Evolutionary conservation across 352 stramenopile species (phyloP).

Genomic region (Phytophthora megakarya): DNA sequence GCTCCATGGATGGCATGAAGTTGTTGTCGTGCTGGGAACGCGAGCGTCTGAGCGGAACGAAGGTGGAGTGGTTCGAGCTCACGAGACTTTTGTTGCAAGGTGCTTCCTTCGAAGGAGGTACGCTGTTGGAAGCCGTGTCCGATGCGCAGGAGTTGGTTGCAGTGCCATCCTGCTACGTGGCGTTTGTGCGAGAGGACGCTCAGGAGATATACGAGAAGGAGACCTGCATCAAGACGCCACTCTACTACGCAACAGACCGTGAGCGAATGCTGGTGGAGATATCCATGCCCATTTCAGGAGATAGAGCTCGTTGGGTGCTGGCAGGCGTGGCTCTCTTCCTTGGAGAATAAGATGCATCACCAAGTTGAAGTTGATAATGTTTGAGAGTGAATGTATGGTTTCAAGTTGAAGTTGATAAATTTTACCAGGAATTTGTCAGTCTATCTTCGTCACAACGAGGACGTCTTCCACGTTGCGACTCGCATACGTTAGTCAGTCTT

Average conservation of each 20-base stretch:
- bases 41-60: slow-evolving; percentile 49
- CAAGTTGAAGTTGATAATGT: slow-evolving; percentile 19
- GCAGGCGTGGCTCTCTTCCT: slow-evolving; percentile 86
- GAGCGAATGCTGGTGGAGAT: slow-evolving; percentile 86
- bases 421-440: slow-evolving; percentile 7
- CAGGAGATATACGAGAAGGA: slow-evolving; percentile 80
- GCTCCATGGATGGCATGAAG: slow-evolving; percentile 92
- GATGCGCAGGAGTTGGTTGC: slow-evolving; percentile 86
- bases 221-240: slow-evolving; percentile 70
- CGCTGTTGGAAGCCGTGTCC: slow-evolving; percentile 75
- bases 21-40: slow-evolving; percentile 90
- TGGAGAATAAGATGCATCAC: slow-evolving; percentile 50
- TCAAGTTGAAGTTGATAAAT: slow-evolving; percentile 20
- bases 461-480: neutral
- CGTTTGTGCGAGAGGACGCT: slow-evolving; percentile 79
- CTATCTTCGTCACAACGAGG: slow-evolving; percentile 6
- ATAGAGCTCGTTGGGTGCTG: slow-evolving; percentile 79
- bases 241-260: slow-evolving; percentile 81
- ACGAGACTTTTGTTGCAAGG: slow-evolving; percentile 85
- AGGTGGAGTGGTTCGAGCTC: slow-evolving; percentile 85
- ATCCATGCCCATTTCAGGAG: slow-evolving; percentile 71
- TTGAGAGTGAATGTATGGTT: neutral
- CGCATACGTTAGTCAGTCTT: neutral
- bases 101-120: slow-evolving; percentile 82
- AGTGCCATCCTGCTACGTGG: slow-evolving; percentile 83